Base-by-base conservation (phyloP, 768 basidiomycete species). In the Russula foetens region DNA sequence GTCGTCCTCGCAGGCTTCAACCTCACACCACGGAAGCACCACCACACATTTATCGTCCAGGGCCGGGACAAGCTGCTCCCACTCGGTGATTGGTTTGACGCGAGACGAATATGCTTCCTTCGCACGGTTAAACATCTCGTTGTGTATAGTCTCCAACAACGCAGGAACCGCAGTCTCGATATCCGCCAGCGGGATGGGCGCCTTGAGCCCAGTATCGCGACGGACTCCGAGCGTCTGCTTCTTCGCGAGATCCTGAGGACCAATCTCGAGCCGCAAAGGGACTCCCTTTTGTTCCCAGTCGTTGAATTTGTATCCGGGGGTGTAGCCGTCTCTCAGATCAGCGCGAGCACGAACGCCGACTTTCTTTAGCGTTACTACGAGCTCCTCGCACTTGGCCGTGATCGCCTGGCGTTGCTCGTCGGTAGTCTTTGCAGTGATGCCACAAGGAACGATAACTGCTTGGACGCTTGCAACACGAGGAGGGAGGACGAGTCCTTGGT, bases 251-350 rank as follows among this genome's bases (percentile, higher is more conserved):
- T 98, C 96, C 64, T 89, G 85, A 45, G 97, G 97, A 7, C 97
- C 97, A 67, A 98, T 85, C 76, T 99, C 97, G 64, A 99, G 88
- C 66, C 97, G 93, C 64, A 99, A 79, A 14, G 97, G 97, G 45
- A 98, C 94, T 71, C 97, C 97, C 90, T 96, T 92, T 75, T 98
- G 88, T 77, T 99, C 97, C 94, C 96, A 98, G 69, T 98, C 92
- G 71, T 98, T 97, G 79, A 97, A 99, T 76, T 99, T 99, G 78
- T 88, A 98, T 31, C 97, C 97, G 9, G 97, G 97, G 31, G 96
- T 98, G 74, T 98, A 97, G 8, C 90, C 93, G 4, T 98, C 97
- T 60, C 96, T 78, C 63, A 94, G 76, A 76, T 99, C 97, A 2
- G 92, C 92, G 73, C 87, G 92, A 35, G 91, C 90, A 63, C 90